Evolutionary conservation across 2,329 filamentous ascomycete genomes (phyloP), one percentile per base, ranked within the genome.

Genomic region (Parastagonospora avenae): DNA sequence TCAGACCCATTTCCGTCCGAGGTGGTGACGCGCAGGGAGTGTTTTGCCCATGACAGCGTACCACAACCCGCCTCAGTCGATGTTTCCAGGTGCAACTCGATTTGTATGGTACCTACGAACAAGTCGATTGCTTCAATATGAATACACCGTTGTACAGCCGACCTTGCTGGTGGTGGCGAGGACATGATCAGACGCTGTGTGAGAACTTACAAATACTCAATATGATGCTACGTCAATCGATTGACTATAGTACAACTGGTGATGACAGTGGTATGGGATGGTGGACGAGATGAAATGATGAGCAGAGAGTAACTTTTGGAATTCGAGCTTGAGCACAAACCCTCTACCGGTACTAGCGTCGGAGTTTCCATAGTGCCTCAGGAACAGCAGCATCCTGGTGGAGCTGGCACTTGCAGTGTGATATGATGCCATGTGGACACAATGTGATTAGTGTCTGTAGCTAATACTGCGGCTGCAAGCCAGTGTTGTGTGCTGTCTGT

Each of bases 221-320:
- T 54, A 55, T 61, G 64, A 55, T 54, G 60, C 60, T 52, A 50
- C 50, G 48, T 43, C 14, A 54, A 51, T 43, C 14, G 54, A 51
- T 63, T 35, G 51, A 48, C 42, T 72, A 66, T 66, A 47, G 51
- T 67, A 67, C 67, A 70, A 58, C 54, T 46, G 57, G 54, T 35
- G 46, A 43, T 55, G 54, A 42, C 35, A 39, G 35, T 11, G 31
- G 30, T 32, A 30, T 14, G 42, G 46, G 32, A 46, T 50, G 58
- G 42, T 45, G 53, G 51, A 48, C 49, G 37, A 57, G 63, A 59
- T 55, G 57, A 50, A 56, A 51, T 24, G 54, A 54, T 47, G 55
- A 48, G 44, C 59, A 48, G 48, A 51, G 49, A 39, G 55, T 41
- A 57, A 65, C 60, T 54, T 54, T 63, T 64, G 42, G 54, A 55